Conservation (phyloP, 805 yeast species). For the Dipodascopsis uninucleata region DNA sequence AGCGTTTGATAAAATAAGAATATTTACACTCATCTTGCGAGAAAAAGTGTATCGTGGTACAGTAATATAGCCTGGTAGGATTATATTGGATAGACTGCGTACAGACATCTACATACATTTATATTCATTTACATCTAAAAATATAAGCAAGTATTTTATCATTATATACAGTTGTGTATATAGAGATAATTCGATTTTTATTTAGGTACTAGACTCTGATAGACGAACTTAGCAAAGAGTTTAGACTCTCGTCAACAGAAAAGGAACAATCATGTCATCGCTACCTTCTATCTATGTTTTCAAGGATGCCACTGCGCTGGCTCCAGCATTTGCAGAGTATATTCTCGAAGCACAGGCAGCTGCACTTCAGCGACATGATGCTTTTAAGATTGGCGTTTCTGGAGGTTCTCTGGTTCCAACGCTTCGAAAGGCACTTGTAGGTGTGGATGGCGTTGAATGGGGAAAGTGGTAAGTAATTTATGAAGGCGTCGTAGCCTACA, state of each 20-base stretch:
- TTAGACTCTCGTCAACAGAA: not conserved
- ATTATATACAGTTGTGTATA: not conserved
- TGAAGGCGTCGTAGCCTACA: too few species aligned
- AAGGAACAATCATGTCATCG: conserved; percentile 45
- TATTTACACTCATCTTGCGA: too few species aligned
- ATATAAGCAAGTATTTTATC: too few species aligned
- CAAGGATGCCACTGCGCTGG: conserved; percentile 83
- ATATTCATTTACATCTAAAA: too few species aligned
- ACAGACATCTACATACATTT: too few species aligned
- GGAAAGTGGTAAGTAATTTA: conserved; percentile 61
- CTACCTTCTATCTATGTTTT: conserved; percentile 92
- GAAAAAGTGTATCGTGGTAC: too few species aligned
- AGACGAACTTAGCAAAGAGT: not conserved
- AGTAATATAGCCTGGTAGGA: too few species aligned
- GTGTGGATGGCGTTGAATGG: conserved; percentile 79
- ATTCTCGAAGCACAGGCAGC: conserved; percentile 82
- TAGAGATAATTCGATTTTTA: not conserved
- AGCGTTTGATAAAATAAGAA: too few species aligned
- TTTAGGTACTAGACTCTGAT: not conserved
- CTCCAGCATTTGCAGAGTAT: conserved; percentile 96
- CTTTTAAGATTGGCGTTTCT: conserved; percentile 86
- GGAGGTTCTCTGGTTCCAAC: conserved; percentile 92
- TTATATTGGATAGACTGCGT: too few species aligned
- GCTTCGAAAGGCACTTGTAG: conserved; percentile 76
- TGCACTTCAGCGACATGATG: conserved; percentile 57